Conservation (phyloP, 441 rosid species). For the Macaranga tanarius region DNA sequence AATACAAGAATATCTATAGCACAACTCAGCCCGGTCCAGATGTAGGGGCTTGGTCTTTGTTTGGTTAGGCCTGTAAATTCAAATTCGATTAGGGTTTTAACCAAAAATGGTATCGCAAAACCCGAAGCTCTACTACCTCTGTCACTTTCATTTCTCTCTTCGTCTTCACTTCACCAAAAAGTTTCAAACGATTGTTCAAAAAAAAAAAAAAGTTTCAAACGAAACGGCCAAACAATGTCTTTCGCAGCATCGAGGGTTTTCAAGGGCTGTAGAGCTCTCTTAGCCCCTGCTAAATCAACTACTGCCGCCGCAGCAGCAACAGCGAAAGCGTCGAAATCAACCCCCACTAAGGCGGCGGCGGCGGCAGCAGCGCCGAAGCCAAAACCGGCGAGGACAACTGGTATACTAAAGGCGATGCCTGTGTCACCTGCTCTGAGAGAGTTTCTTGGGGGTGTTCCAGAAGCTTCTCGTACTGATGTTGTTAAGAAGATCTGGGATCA, state of each 20-base stretch:
- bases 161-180: too few species aligned
- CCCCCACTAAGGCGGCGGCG: slow-evolving; percentile 21
- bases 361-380: slow-evolving; percentile 16
- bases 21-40: too few species aligned
- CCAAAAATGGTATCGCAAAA: too few species aligned
- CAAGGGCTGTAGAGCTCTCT: slow-evolving; percentile 51
- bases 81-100: too few species aligned
- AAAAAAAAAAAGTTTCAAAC: neutral
- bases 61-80: too few species aligned
- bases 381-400: slow-evolving; percentile 34
- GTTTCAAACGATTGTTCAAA: too few species aligned
- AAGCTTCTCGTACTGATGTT: slow-evolving; percentile 62
- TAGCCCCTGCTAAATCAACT: slow-evolving; percentile 46
- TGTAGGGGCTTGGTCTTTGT: too few species aligned
- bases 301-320: slow-evolving; percentile 20
- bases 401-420: slow-evolving; percentile 49
- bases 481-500: slow-evolving; percentile 76
- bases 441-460: slow-evolving; percentile 56
- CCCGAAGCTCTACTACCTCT: too few species aligned
- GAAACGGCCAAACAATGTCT: slow-evolving; percentile 7
- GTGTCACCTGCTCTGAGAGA: slow-evolving; percentile 65
- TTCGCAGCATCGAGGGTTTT: slow-evolving; percentile 48
- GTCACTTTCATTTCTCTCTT: too few species aligned
- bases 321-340: slow-evolving; percentile 9
- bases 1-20: too few species aligned